Conservation (phyloP, 139 green algal genomes). For the Ulvella scutata region DNA sequence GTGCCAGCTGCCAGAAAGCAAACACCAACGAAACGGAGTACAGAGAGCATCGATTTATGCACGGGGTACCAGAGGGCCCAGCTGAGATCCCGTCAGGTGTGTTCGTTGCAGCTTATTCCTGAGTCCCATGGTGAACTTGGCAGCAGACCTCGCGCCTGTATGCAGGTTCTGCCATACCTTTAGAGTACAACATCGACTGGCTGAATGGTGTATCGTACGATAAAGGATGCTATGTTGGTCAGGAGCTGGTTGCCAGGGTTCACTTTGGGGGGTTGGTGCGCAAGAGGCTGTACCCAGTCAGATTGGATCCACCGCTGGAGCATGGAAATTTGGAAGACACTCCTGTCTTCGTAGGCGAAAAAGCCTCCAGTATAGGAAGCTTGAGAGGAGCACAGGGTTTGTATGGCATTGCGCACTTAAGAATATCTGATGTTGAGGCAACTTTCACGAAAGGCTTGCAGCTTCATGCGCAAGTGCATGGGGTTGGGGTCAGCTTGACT, state of each 20-base stretch:
- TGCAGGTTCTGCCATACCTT: conserved; percentile 51
- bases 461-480: neutral
- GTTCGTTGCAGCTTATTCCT: neutral
- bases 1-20: neutral
- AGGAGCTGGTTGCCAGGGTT: conserved; percentile 31
- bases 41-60: neutral
- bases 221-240: conserved; percentile 96
- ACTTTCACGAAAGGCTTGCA: neutral
- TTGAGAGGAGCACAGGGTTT: neutral
- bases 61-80: neutral
- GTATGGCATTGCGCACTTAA: neutral
- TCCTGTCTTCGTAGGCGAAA: neutral
- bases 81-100: neutral
- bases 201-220: conserved; percentile 74
- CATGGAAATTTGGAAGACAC: neutral
- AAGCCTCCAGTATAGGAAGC: neutral
- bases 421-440: neutral
- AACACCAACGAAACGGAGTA: neutral
- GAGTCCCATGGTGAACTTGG: neutral
- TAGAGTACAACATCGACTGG: conserved; percentile 90
- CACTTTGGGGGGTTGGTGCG: neutral
- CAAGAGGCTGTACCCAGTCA: neutral
- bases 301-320: neutral
- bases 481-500: neutral
- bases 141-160: neutral